phyloP scores from a whole-genome alignment of 2,329 filamentous ascomycete genomes.

The Parasarocladium wereldwijsianum region DNA sequence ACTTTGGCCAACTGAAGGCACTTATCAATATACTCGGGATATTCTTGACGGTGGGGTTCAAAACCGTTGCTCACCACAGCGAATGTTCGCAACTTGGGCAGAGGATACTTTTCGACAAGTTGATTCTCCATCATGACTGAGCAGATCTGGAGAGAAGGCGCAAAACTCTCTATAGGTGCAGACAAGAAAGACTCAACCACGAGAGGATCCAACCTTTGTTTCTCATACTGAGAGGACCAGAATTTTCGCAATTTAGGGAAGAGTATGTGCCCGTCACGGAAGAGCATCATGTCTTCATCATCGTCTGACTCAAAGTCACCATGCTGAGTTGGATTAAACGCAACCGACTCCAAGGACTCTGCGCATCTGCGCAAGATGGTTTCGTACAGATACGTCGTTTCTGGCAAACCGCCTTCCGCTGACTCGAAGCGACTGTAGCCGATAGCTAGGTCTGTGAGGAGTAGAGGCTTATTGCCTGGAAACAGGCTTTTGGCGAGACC shows the following conservation, averaged over 20 bases:
- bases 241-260: slow-evolving; percentile 1
- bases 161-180: slow-evolving; percentile 1
- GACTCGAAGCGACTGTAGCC: background rate
- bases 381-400: background rate
- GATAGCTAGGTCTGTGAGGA: background rate
- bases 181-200: slow-evolving; percentile 1
- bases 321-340: background rate
- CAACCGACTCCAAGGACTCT: background rate
- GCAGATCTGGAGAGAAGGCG: background rate
- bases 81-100: background rate
- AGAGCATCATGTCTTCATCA: too few relatives aligned
- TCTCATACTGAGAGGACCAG: background rate
- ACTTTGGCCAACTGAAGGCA: background rate
- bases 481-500: too few relatives aligned
- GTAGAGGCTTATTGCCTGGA: background rate
- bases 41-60: too few relatives aligned
- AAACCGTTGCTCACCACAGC: background rate
- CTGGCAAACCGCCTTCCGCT: background rate
- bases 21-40: background rate
- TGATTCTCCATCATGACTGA: background rate
- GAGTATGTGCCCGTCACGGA: background rate
- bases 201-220: background rate
- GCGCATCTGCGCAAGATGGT: background rate
- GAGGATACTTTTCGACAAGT: background rate
- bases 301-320: too few relatives aligned